phyloP scores from a whole-genome alignment of 495 filamentous ascomycete genomes.

The Pseudomonodictys pantanalensis region DNA sequence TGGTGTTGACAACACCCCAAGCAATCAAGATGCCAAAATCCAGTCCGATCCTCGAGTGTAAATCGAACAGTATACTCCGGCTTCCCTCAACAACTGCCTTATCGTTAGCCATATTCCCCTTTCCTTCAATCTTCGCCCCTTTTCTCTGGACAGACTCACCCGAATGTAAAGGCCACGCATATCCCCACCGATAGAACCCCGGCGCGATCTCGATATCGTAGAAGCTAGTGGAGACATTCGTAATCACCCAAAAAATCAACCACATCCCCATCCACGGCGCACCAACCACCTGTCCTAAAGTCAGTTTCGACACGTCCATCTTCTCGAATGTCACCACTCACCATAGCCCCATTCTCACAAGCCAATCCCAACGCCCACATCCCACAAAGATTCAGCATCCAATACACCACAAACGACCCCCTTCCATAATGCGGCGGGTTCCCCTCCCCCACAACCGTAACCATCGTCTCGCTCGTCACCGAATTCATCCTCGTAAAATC shows the following conservation, averaged over 20 bases:
- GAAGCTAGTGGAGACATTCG: conserved; percentile 62
- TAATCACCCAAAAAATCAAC: conserved; percentile 74
- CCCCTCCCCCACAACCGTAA: conserved; percentile 44
- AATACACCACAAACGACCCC: conserved; percentile 64
- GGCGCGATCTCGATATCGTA: conserved; percentile 60
- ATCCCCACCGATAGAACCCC: conserved; percentile 63
- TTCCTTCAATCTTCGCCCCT: not conserved
- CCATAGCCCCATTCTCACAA: conserved; percentile 68
- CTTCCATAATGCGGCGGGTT: conserved; percentile 54
- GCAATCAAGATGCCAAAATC: conserved; percentile 62
- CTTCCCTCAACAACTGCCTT: conserved; percentile 57
- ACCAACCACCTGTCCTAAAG: no score
- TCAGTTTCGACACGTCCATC: no score
- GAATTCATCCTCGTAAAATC: conserved; percentile 48
- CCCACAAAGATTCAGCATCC: conserved; percentile 70
- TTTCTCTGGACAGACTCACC: conserved; percentile 38
- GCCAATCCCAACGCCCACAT: conserved; percentile 66
- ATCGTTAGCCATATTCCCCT: no score
- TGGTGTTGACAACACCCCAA: conserved; percentile 57
- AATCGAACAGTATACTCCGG: conserved; percentile 61
- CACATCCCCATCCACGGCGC: conserved; percentile 66
- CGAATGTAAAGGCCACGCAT: conserved; percentile 66
- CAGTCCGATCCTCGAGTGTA: conserved; percentile 57
- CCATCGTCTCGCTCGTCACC: conserved; percentile 35
- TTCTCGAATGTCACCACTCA: no score